These are phyloP conservation scores for Saccharomycopsis oosterbeekiorum DNA, from an alignment of 805 yeast genomes.

Conservation along the genomic window DNA sequence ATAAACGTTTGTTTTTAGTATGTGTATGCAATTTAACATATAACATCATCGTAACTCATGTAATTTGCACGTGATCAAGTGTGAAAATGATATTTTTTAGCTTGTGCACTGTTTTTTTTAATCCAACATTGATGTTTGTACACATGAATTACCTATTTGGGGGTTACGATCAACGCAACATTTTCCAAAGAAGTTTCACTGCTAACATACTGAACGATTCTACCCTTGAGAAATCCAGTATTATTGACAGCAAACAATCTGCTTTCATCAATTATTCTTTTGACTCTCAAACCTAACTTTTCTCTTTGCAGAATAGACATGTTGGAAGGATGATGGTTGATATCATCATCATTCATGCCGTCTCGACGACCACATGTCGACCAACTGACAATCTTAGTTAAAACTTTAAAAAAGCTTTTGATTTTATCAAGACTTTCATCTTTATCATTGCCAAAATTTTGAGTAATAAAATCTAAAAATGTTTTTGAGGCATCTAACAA, in stretches of 20 bases:
- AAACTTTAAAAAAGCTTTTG: conserved; percentile 31
- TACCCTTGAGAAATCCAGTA: conserved; percentile 31
- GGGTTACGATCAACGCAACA: conserved; percentile 37
- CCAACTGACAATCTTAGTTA: conserved; percentile 74
- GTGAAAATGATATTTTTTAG: too few relatives aligned
- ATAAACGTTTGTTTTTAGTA: background rate
- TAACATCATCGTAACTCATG: too few relatives aligned
- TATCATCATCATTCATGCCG: conserved; percentile 30
- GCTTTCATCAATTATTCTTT: conserved; percentile 68
- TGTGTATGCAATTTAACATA: too few relatives aligned
- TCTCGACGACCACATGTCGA: conserved; percentile 65
- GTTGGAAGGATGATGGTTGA: conserved; percentile 36
- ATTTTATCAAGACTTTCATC: conserved; percentile 20
- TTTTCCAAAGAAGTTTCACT: conserved; percentile 60
- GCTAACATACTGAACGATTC: conserved; percentile 50
- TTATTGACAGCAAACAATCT: conserved; percentile 40
- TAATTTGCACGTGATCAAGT: too few relatives aligned
- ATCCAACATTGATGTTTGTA: too few relatives aligned
- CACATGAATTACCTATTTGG: background rate
- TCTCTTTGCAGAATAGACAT: conserved; percentile 42
- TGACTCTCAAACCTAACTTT: conserved; percentile 52
- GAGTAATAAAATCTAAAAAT: conserved; percentile 26
- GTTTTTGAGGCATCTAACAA: conserved; percentile 39
- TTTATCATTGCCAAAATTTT: conserved; percentile 19
- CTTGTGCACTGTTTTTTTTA: too few relatives aligned